phyloP scores from a whole-genome alignment of 73 alveolate genomes.

The Paramecium pentaurelia region DNA sequence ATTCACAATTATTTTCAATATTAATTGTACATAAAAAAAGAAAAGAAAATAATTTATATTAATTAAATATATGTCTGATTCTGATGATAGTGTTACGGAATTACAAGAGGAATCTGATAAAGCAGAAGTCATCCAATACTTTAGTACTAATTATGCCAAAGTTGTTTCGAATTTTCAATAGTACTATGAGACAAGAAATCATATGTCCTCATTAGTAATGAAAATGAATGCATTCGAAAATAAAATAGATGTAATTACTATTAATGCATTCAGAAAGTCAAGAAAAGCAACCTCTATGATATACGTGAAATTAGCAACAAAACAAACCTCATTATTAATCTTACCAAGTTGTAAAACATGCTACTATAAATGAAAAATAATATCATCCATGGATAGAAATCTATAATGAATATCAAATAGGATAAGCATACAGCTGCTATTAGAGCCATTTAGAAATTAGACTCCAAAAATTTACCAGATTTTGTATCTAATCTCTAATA shows the following conservation, averaged over 20 bases:
- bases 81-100: conserved; percentile 23
- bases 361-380: background rate
- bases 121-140: conserved; percentile 2
- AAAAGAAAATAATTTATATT: background rate
- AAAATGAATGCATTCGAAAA: background rate
- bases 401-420: background rate
- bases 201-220: background rate
- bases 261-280: conserved; percentile 13
- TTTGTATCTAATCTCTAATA: background rate
- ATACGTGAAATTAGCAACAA: conserved; percentile 4
- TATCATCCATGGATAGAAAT: background rate
- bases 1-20: background rate
- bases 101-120: background rate
- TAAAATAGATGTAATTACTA: conserved; percentile 20
- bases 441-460: background rate
- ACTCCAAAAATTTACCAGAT: background rate
- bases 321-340: background rate
- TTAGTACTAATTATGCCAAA: background rate
- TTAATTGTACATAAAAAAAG: background rate
- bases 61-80: background rate
- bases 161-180: background rate
- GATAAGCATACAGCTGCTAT: conserved; percentile 30
- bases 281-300: conserved; percentile 35
- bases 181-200: background rate
- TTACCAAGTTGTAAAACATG: background rate